These are phyloP conservation scores for Hemisphaericaspora xylofermentans DNA, from an alignment of 1,139 yeast species.

Conservation along the genomic window DNA sequence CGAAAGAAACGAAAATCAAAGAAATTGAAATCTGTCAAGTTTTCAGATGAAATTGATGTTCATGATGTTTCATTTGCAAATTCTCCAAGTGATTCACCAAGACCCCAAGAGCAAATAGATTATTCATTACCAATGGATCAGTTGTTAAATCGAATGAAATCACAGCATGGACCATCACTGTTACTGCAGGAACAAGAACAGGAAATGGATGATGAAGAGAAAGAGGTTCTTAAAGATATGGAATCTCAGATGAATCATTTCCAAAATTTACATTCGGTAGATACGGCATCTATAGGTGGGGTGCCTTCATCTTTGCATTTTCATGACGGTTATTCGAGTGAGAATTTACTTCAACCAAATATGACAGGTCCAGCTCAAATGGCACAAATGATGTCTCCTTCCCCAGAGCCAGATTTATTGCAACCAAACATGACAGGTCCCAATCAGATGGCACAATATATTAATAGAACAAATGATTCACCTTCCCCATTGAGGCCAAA, in stretches of 20 bases:
- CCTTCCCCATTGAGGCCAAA: conserved; percentile 30
- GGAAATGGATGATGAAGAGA: conserved; percentile 51
- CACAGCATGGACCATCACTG: conserved; percentile 14
- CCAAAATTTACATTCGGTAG: conserved; percentile 60
- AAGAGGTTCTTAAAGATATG: conserved; percentile 64
- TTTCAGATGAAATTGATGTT: conserved; percentile 60
- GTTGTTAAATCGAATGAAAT: conserved; percentile 45
- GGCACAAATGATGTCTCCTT: conserved; percentile 27
- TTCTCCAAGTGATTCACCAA: conserved; percentile 27
- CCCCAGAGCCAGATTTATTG: conserved; percentile 27
- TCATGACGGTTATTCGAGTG: conserved; percentile 15
- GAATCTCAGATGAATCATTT: conserved; percentile 66
- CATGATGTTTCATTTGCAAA: conserved; percentile 29
- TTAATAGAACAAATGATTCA: conserved; percentile 4
- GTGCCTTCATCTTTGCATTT: conserved; percentile 51
- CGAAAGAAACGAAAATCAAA: conserved; percentile 32
- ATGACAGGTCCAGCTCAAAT: conserved; percentile 56
- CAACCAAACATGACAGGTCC: conserved; percentile 62
- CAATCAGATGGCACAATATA: conserved; percentile 39
- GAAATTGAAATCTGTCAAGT: conserved; percentile 62
- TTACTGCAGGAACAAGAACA: conserved; percentile 22
- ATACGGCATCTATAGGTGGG: conserved; percentile 61
- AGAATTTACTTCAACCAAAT: conserved; percentile 43
- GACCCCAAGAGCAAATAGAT: conserved; percentile 41
- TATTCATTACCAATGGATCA: conserved; percentile 75